Evolutionary conservation across 2,329 filamentous ascomycete species (phyloP).

Genomic region (Byssoonygena ceratinophila): DNA sequence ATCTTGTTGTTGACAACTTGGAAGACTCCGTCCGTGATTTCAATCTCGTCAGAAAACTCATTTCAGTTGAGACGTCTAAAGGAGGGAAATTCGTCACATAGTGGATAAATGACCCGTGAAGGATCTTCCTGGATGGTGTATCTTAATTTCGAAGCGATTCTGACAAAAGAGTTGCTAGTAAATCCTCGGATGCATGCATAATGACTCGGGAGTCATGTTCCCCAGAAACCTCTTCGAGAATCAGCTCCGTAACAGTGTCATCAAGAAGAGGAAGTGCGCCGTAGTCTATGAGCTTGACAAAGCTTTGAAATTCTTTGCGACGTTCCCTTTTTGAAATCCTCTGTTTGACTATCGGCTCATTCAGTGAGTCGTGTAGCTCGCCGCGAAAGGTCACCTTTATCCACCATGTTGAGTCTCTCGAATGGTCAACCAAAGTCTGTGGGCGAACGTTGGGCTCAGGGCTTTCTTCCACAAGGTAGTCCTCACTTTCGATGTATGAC

Average conservation of each 20-base stretch:
- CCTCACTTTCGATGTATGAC: conserved; percentile 7
- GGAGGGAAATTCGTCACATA: conserved; percentile 14
- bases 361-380: conserved; percentile 8
- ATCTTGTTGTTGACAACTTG: background rate
- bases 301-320: conserved; percentile 11
- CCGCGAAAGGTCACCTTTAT: conserved; percentile 13
- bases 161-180: background rate
- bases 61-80: conserved; percentile 12
- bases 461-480: background rate
- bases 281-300: conserved; percentile 16
- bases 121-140: conserved; percentile 7
- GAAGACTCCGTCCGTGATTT: conserved; percentile 8
- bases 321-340: conserved; percentile 1
- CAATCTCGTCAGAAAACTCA: conserved; percentile 5
- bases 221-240: background rate
- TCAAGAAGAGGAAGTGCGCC: conserved; percentile 14
- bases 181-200: background rate
- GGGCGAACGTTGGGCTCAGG: conserved; percentile 10
- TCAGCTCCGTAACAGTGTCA: conserved; percentile 12
- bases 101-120: conserved; percentile 2
- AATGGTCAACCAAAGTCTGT: conserved; percentile 15
- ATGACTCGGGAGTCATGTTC: background rate
- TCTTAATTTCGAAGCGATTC: background rate
- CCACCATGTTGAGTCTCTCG: conserved; percentile 12
- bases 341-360: background rate